Evolutionary conservation across 176 grass and related monocot genomes (phyloP).

Genomic region (Rhynchospora pubera): DNA sequence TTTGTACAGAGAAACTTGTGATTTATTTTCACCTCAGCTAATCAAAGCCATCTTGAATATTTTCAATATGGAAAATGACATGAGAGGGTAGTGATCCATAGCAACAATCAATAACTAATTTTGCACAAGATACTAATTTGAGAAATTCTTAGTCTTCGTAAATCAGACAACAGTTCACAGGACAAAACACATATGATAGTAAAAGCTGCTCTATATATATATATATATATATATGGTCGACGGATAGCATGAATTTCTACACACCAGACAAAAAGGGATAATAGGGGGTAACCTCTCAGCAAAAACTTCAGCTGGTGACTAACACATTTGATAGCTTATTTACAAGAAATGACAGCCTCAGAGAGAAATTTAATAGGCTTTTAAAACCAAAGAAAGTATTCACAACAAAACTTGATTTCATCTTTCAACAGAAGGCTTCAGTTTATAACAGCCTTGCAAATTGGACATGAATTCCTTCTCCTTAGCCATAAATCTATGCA

Average conservation of each 20-base stretch:
- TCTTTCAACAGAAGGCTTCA: neutral
- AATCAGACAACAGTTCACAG: neutral
- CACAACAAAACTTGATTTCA: neutral
- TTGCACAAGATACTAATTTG: neutral
- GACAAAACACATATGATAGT: neutral
- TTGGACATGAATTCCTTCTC: neutral
- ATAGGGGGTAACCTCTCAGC: neutral
- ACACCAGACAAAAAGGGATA: neutral
- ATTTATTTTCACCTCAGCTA: no score
- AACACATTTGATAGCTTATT: neutral
- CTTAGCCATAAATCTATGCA: conserved; percentile 9
- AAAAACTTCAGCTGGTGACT: neutral
- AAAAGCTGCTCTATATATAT: neutral
- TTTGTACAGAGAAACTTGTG: no score
- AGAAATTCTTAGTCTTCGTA: no score
- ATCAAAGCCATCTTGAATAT: no score
- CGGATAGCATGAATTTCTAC: neutral
- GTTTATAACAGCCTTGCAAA: neutral
- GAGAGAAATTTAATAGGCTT: neutral
- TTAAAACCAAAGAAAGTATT: neutral
- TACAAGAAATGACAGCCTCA: neutral
- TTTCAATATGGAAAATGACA: neutral
- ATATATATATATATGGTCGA: neutral
- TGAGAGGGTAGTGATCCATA: neutral
- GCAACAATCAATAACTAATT: neutral